These are phyloP conservation scores for Paramecium caudatum DNA, from an alignment of 73 alveolate genomes.

Conservation along the genomic window DNA sequence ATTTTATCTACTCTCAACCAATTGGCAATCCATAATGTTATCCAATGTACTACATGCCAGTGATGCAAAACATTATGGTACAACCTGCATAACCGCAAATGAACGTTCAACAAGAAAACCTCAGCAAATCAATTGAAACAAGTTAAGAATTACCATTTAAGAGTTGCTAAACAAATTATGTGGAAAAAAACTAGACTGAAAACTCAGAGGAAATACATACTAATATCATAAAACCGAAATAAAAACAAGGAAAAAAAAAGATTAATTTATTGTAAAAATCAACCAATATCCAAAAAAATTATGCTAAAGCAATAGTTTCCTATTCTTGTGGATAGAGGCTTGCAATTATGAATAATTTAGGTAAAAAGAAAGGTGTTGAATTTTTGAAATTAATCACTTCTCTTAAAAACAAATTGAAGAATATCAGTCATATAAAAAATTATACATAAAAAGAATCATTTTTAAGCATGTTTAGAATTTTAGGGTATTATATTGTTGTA, in stretches of 20 bases:
- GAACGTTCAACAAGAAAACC: too few species aligned
- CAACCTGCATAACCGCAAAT: neutral
- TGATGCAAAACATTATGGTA: constrained; percentile 2
- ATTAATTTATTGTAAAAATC: constrained; percentile 21
- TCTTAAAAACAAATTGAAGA: constrained; percentile 10
- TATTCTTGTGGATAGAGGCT: constrained; percentile 22
- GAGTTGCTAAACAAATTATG: too few species aligned
- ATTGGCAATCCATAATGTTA: constrained; percentile 14
- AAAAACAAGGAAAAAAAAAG: constrained; percentile 42
- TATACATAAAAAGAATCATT: constrained; percentile 29
- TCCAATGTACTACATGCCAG: constrained; percentile 33
- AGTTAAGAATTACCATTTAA: too few species aligned
- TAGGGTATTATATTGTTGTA: constrained; percentile 1
- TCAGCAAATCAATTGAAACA: too few species aligned
- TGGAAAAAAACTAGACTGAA: too few species aligned
- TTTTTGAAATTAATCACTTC: neutral
- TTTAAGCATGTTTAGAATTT: constrained; percentile 1
- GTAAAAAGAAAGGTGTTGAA: constrained; percentile 26
- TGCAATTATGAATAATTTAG: neutral
- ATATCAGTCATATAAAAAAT: constrained; percentile 23
- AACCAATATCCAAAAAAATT: constrained; percentile 30
- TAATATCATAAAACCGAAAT: constrained; percentile 28
- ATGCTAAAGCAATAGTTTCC: constrained; percentile 50
- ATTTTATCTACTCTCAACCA: neutral
- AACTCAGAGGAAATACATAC: constrained; percentile 1